phyloP scores from a whole-genome alignment of 371 early-diverging fungal genomes.

The Rhizomucor pusillus region DNA sequence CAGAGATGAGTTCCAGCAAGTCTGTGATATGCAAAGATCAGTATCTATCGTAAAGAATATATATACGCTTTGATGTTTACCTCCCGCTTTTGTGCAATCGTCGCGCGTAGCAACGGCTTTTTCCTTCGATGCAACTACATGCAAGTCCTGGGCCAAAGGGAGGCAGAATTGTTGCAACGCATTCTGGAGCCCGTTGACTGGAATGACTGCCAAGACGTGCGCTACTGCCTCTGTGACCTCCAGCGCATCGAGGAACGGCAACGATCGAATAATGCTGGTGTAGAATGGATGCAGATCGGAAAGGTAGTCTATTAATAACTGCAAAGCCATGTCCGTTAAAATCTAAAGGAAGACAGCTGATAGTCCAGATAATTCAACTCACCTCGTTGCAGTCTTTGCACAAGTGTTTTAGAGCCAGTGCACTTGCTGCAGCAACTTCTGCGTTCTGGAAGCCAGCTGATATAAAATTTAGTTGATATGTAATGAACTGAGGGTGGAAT shows the following conservation, averaged over 20 bases:
- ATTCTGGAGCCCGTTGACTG: conserved; percentile 54
- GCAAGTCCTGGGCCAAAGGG: conserved; percentile 75
- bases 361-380: too few species aligned
- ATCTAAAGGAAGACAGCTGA: neutral
- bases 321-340: conserved; percentile 15
- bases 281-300: conserved; percentile 79
- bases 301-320: conserved; percentile 70
- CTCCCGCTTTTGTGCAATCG: conserved; percentile 41
- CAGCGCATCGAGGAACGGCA: conserved; percentile 69
- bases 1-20: conserved; percentile 50
- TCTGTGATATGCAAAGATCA: too few species aligned
- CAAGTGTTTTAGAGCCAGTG: conserved; percentile 82
- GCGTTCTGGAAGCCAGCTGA: conserved; percentile 83
- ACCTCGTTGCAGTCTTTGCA: conserved; percentile 89
- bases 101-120: conserved; percentile 23
- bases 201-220: conserved; percentile 78
- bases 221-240: conserved; percentile 91
- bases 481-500: conserved; percentile 82
- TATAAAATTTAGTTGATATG: conserved; percentile 86
- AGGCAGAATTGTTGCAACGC: conserved; percentile 80
- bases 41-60: too few species aligned
- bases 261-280: conserved; percentile 54
- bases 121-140: conserved; percentile 41
- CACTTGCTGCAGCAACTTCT: conserved; percentile 87
- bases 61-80: too few species aligned